These are phyloP conservation scores for Epichloe brachyelytri DNA, from an alignment of 2,329 filamentous ascomycete species.

Conservation along the genomic window DNA sequence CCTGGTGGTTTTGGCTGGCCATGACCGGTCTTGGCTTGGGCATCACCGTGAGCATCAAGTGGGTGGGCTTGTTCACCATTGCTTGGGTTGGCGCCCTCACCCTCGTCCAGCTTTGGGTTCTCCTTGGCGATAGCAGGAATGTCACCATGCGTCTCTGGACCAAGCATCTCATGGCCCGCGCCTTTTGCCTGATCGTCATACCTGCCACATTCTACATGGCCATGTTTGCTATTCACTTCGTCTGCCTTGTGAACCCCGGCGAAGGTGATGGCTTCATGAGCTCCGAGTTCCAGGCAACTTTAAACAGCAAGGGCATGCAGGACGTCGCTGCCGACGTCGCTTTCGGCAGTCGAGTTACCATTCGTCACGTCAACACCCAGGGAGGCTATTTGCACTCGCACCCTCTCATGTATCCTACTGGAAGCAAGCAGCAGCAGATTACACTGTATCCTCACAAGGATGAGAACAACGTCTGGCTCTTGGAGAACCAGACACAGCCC, in stretches of 20 bases:
- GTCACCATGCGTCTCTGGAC: conserved; percentile 76
- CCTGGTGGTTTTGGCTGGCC: conserved; percentile 97
- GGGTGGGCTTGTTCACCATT: conserved; percentile 97
- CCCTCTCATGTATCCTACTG: conserved; percentile 90
- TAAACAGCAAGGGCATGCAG: conserved; percentile 94
- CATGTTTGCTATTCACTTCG: conserved; percentile 96
- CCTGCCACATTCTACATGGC: conserved; percentile 83
- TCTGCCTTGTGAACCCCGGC: conserved; percentile 85
- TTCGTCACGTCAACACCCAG: conserved; percentile 94
- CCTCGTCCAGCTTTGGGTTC: conserved; percentile 82
- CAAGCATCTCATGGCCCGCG: conserved; percentile 86
- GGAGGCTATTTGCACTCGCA: conserved; percentile 97
- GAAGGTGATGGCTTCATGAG: conserved; percentile 99
- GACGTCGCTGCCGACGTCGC: conserved; percentile 87
- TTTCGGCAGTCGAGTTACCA: conserved; percentile 70
- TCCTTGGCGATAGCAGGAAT: conserved; percentile 78
- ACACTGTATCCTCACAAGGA: conserved; percentile 98
- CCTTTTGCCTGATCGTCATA: conserved; percentile 84
- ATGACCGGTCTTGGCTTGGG: conserved; percentile 80
- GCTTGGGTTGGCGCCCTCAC: conserved; percentile 94
- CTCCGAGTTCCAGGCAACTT: conserved; percentile 93
- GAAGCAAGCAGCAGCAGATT: conserved; percentile 97
- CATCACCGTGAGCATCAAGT: conserved; percentile 90
- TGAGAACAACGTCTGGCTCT: conserved; percentile 87
- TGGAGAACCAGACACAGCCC: conserved; percentile 95